Percentiles rank a stretch among this genome's conserved stretches.
These are phyloP conservation scores for Chlorella sp. DNA, from an alignment of 139 green algal genomes.

Conservation along the genomic window DNA sequence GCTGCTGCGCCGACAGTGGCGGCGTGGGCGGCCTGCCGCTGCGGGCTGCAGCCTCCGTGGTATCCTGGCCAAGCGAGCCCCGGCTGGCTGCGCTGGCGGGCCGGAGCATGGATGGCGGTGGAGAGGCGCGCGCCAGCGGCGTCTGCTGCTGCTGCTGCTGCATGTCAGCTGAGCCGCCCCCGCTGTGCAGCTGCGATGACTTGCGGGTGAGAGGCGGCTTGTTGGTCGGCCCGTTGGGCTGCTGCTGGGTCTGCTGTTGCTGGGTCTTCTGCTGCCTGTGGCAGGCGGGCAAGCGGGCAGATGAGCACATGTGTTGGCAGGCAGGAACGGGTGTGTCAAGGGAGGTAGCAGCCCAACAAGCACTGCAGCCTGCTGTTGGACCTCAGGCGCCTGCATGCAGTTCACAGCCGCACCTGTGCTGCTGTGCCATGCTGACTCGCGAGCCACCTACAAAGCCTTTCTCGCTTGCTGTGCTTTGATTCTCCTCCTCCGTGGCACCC, in stretches of 20 bases:
- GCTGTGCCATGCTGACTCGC: too few species aligned
- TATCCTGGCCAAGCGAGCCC: not conserved
- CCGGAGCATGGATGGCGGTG: not conserved
- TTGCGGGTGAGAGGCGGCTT: conserved; percentile 12
- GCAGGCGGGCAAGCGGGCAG: not conserved
- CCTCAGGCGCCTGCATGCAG: not conserved
- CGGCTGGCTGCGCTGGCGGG: not conserved
- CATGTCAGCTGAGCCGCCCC: not conserved
- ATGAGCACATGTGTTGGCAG: not conserved
- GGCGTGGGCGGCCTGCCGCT: not conserved
- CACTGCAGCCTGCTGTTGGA: not conserved
- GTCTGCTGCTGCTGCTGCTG: not conserved
- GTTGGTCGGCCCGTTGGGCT: not conserved
- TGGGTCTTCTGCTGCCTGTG: conserved; percentile 7
- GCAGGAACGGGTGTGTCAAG: not conserved
- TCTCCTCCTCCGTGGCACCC: not conserved
- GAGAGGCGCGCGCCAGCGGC: not conserved
- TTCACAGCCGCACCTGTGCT: not conserved
- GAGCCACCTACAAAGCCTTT: not conserved
- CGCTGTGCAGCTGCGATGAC: conserved; percentile 14
- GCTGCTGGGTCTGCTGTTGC: not conserved
- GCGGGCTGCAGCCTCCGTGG: not conserved
- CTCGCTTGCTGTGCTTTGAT: not conserved
- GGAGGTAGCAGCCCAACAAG: not conserved
- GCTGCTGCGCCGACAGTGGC: not conserved